Evolutionary conservation across 257 asterid species (phyloP).

Genomic region (Plantago ovata): DNA sequence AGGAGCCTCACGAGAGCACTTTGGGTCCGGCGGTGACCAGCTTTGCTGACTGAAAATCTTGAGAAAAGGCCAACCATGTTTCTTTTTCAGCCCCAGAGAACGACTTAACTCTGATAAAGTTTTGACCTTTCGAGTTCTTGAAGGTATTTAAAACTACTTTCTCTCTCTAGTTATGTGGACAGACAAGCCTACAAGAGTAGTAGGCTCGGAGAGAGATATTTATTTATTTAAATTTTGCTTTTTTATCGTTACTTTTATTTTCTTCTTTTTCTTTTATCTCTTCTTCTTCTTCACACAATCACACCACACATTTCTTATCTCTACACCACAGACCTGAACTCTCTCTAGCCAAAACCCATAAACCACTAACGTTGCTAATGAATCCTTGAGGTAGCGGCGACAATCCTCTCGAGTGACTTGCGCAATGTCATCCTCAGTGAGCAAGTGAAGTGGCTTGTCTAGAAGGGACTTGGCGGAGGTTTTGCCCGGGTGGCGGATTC

Average conservation of each 20-base stretch:
- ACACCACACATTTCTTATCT: too few species aligned
- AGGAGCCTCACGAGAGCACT: constrained; percentile 60
- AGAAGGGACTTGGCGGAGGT: constrained; percentile 59
- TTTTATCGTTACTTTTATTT: too few species aligned
- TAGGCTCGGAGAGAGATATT: too few species aligned
- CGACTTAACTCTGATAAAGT: not conserved
- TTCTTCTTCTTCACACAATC: too few species aligned
- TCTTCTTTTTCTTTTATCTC: too few species aligned
- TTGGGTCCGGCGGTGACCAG: constrained; percentile 71
- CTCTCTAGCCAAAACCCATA: too few species aligned
- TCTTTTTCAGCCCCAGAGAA: constrained; percentile 8
- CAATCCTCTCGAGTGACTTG: constrained; percentile 98
- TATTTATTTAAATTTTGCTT: too few species aligned
- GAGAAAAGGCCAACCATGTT: constrained; percentile 87
- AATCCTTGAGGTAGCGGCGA: constrained; percentile 94
- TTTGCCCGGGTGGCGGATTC: constrained; percentile 48
- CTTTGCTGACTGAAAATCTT: constrained; percentile 56
- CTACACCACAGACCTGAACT: too few species aligned
- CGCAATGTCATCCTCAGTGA: constrained; percentile 98
- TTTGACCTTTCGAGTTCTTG: constrained; percentile 1
- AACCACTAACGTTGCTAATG: too few species aligned
- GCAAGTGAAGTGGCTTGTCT: constrained; percentile 83
- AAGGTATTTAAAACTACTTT: not conserved
- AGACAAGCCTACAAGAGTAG: not conserved
- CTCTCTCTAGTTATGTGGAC: not conserved